Conservation (phyloP, 2,329 filamentous ascomycete species). For the Penicillium nordicum region DNA sequence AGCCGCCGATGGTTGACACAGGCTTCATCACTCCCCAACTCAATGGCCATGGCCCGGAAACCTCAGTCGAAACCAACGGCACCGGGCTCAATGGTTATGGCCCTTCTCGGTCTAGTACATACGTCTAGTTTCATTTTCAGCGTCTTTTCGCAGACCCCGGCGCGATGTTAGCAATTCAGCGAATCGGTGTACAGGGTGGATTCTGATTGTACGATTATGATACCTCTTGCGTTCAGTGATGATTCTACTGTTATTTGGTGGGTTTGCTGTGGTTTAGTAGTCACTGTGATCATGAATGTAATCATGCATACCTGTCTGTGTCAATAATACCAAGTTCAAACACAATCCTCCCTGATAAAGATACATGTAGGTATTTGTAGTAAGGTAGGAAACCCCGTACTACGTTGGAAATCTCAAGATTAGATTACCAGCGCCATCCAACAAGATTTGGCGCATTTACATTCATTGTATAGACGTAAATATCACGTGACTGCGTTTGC, state of each 20-base stretch:
- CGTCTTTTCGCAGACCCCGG: conserved; percentile 19
- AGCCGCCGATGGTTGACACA: conserved; percentile 30
- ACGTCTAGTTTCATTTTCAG: conserved; percentile 34
- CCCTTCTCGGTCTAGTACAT: conserved; percentile 40
- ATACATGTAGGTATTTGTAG: neutral
- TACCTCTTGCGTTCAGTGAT: conserved; percentile 38
- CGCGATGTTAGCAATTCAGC: conserved; percentile 20
- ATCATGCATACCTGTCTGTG: neutral
- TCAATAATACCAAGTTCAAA: neutral
- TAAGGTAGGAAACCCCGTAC: neutral
- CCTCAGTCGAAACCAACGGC: conserved; percentile 29
- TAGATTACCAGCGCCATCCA: neutral
- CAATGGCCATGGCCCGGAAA: conserved; percentile 31
- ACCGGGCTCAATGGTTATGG: conserved; percentile 33
- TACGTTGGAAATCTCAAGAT: neutral
- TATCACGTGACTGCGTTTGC: conserved; percentile 4
- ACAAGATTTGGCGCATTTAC: neutral
- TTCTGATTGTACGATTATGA: conserved; percentile 44
- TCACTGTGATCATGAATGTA: neutral
- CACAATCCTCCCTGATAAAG: neutral
- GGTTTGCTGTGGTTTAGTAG: conserved; percentile 1
- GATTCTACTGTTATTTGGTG: conserved; percentile 18
- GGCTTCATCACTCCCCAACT: conserved; percentile 20
- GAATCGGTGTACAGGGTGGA: conserved; percentile 31
- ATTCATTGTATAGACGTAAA: neutral